Conservation (phyloP, 768 basidiomycete species). For the Phallus indusiatus region DNA sequence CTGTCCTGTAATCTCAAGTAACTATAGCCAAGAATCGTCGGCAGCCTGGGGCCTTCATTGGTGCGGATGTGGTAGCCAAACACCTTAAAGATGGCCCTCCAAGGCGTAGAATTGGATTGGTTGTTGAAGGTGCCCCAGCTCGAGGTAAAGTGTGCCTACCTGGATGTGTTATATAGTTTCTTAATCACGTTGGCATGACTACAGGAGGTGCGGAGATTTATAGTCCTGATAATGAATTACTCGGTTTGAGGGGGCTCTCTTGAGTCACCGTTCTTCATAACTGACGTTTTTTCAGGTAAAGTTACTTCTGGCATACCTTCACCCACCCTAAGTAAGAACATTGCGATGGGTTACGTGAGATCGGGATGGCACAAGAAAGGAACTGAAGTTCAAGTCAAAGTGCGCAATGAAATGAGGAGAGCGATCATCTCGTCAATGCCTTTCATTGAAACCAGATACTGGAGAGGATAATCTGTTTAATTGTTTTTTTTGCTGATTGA, state of each 20-base stretch:
- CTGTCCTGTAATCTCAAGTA: background rate
- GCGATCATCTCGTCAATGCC: constrained; percentile 79
- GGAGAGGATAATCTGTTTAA: constrained; percentile 36
- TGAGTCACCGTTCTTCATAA: background rate
- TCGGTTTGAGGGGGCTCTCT: constrained; percentile 39
- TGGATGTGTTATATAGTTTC: background rate
- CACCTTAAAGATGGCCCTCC: constrained; percentile 72
- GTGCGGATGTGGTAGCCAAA: constrained; percentile 58
- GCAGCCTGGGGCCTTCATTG: constrained; percentile 65
- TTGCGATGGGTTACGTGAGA: constrained; percentile 90
- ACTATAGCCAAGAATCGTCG: constrained; percentile 73
- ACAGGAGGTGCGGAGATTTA: constrained; percentile 75
- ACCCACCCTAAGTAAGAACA: constrained; percentile 80
- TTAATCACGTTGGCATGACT: constrained; percentile 4
- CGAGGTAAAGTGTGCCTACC: constrained; percentile 41
- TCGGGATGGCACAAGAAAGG: constrained; percentile 86
- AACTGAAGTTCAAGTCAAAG: constrained; percentile 74
- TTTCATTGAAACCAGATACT: constrained; percentile 79
- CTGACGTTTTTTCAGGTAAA: constrained; percentile 32
- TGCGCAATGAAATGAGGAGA: constrained; percentile 69
- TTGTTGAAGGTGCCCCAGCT: constrained; percentile 80
- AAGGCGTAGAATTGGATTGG: constrained; percentile 69
- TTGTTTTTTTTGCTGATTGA: background rate
- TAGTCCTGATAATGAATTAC: constrained; percentile 41
- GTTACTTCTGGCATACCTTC: constrained; percentile 96